A percentile compares a stretch with the other conserved stretches of the same genome.
These are phyloP conservation scores for Globisporangium emineosum DNA, from an alignment of 352 stramenopile genomes.

Conservation along the genomic window DNA sequence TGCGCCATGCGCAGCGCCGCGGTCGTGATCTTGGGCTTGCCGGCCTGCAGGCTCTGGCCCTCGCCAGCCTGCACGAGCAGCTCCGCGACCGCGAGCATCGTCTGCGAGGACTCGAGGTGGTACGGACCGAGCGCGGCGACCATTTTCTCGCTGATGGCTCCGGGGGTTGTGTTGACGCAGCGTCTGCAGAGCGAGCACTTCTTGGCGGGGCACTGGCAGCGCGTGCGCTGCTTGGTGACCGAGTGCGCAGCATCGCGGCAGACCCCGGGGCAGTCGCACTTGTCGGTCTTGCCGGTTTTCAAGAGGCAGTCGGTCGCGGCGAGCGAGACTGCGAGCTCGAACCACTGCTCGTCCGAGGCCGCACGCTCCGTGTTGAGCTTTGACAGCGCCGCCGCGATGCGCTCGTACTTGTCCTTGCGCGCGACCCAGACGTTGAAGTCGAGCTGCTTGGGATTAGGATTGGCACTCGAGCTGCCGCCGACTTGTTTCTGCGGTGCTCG, in stretches of 20 bases:
- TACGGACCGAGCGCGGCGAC: slow-evolving; percentile 47
- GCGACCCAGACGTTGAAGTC: slow-evolving; percentile 84
- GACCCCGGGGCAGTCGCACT: slow-evolving; percentile 66
- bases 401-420: slow-evolving; percentile 87
- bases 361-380: slow-evolving; percentile 69
- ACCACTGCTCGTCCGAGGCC: slow-evolving; percentile 52
- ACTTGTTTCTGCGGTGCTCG: not conserved
- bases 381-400: slow-evolving; percentile 52
- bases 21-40: slow-evolving; percentile 47
- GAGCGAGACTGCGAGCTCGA: slow-evolving; percentile 71
- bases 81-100: slow-evolving; percentile 45
- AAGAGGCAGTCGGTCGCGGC: slow-evolving; percentile 76
- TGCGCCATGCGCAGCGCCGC: slow-evolving; percentile 59
- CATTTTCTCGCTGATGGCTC: slow-evolving; percentile 70
- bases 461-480: not conserved
- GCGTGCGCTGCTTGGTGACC: slow-evolving; percentile 67
- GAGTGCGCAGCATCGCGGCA: slow-evolving; percentile 61
- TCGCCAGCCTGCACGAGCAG: slow-evolving; percentile 49
- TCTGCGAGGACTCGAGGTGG: slow-evolving; percentile 26
- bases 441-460: slow-evolving; percentile 23
- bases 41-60: slow-evolving; percentile 33
- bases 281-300: slow-evolving; percentile 66
- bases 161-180: slow-evolving; percentile 55
- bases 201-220: slow-evolving; percentile 72
- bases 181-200: slow-evolving; percentile 79